Evolutionary conservation across 108 stramenopile genomes (phyloP), one percentile per base, ranked within the genome.

Genomic region (Epithemia pelagica): DNA sequence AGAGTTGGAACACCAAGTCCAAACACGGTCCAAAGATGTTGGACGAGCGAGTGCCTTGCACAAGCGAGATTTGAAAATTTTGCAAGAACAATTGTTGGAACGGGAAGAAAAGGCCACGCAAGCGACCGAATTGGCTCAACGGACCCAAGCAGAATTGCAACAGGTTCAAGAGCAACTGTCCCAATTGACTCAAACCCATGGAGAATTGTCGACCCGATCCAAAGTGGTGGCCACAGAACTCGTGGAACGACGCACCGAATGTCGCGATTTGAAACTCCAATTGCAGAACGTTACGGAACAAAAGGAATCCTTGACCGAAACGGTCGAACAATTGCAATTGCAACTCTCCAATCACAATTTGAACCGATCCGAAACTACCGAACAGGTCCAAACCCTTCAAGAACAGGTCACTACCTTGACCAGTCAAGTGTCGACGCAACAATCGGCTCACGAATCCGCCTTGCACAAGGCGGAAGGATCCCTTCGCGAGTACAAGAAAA

Each of bases 161-260:
- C 75, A 82, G 54, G 56, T 86, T 24, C 75, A 81, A 60, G 29
- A 75, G 29, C 83, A 86, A 25, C 58, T 84, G 26, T 67, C 75
- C 20, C 37, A 68, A 24, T 77, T 82, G 20, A 64, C 71, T 23
- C 83, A 88, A 52, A 74, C 85, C 5, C 89, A 80, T 46, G 70
- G 81, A 21, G 79, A 81, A n/a, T 74, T 91, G 37, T 86, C 88
- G 70, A 74, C 71, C 28, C 78, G 92, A 54, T 80, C 82, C 28
- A 91, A 91, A 69, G 72, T 65, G 55, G 78, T 94, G 27, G 92
- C 92, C 1, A 77, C 75, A 29, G 92, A 94, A 66, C 68, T 94
- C 65, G 91, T 89, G 63, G 92, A 89, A 62, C 78, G 89, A 24
- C 78, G 92, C 65, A 70, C 76, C 20, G 90, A 91, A 66, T 89